Base-by-base conservation (phyloP, 495 filamentous ascomycete genomes). In the Endocarpon pusillum region DNA sequence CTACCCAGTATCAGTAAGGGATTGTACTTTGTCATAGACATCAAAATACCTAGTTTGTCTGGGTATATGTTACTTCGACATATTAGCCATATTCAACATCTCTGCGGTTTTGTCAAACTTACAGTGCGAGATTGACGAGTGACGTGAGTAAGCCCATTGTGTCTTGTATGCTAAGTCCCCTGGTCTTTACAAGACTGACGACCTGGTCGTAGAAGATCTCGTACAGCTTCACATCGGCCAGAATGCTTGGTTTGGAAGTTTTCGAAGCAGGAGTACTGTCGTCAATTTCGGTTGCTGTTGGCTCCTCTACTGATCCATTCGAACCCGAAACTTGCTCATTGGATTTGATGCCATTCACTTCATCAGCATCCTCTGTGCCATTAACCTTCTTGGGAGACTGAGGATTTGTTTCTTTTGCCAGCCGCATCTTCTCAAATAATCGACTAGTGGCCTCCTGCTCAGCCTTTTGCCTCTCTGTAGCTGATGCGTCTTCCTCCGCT, bases 161-260 rank as follows among this genome's bases (percentile, higher is more conserved):
- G 53, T 97, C 89, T 52, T 92, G 83, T 35, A 97, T 93, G 3
- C 84, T 77, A 36, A 97, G 63, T 42, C 81, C 75, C 46, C 94
- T 85, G 12, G 78, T 76, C 53, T 81, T 82, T 41, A 96, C 85
- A 28, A 97, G 65, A 46, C 83, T 84, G 41, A 85, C 76, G 34
- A 96, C 91, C 48, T 97, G 89, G 30, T 91, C 81, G 49, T 94
- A 92, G 59, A 97, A 97, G 28, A 96, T 85, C 55, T 94, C 85
- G 55, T 94, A 97, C 7, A 97, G 69, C 53, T 78, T 87, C 33
- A 93, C 71, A 52, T 85, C 75, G 29, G 78, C 69, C 2, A 87
- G 82, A 44, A 89, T 78, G 14, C 67, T 75, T 41, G 73, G 56
- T 18, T 71, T 71, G 43, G 28, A 5, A 14, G 78, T 75, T 37